Conservation (phyloP, 176 grass and related monocot species). For the Rhynchospora breviuscula region DNA sequence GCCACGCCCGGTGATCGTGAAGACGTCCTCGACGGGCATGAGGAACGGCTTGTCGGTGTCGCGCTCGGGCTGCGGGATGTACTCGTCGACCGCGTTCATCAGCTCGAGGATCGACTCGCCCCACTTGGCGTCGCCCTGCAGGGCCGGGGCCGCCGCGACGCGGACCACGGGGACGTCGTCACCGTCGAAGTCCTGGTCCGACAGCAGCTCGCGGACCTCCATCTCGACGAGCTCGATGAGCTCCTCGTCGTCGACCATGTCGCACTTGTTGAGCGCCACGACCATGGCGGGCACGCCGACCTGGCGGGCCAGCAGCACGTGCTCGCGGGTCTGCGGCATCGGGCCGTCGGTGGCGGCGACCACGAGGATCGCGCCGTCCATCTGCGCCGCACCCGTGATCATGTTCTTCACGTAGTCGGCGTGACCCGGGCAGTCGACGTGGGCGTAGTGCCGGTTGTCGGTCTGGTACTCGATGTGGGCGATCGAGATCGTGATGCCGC, state of each 20-base stretch:
- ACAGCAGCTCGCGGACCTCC: slow-evolving; percentile 79
- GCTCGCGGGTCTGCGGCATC: slow-evolving; percentile 93
- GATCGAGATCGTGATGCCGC: slow-evolving; percentile 88
- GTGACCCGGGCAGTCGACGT: slow-evolving; percentile 74
- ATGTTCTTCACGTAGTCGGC: slow-evolving; percentile 93
- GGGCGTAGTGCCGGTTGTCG: slow-evolving; percentile 67
- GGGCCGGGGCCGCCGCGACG: too few relatives aligned
- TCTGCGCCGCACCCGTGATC: slow-evolving; percentile 93
- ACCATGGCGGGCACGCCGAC: slow-evolving; percentile 76
- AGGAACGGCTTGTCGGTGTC: slow-evolving; percentile 75
- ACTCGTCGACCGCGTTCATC: slow-evolving; percentile 86
- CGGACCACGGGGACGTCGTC: too few relatives aligned
- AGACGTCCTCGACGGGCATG: too few relatives aligned
- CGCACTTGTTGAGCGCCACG: slow-evolving; percentile 82
- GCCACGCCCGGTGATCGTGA: slow-evolving; percentile 77
- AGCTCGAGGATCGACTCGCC: too few relatives aligned
- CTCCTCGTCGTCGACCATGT: slow-evolving; percentile 75
- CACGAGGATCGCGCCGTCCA: slow-evolving; percentile 80
- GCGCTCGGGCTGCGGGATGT: slow-evolving; percentile 73
- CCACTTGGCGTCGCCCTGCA: too few relatives aligned
- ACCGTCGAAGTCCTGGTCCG: too few relatives aligned
- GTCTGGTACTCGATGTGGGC: slow-evolving; percentile 89
- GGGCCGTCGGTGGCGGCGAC: slow-evolving; percentile 84
- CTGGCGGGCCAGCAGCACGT: slow-evolving; percentile 85
- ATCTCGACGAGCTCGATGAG: slow-evolving; percentile 78